These are phyloP conservation scores for Metarhizium guizhouense DNA, from an alignment of 2,329 filamentous ascomycete species.

Conservation along the genomic window DNA sequence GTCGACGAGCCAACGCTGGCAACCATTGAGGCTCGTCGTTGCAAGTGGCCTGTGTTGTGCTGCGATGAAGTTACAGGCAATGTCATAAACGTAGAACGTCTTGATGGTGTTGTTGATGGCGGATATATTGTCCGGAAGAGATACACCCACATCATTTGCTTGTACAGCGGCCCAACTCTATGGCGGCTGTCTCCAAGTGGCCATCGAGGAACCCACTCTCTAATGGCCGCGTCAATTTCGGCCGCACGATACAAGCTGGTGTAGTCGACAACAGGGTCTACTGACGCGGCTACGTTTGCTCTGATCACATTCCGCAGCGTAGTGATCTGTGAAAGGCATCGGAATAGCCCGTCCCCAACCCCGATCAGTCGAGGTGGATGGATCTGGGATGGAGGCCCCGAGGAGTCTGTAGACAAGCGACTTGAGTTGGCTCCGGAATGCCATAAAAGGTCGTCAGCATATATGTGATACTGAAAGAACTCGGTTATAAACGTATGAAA, in stretches of 20 bases:
- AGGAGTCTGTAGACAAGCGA: constrained; percentile 33
- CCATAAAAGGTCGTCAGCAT: constrained; percentile 52
- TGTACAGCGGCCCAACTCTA: constrained; percentile 49
- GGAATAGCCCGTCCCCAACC: constrained; percentile 73
- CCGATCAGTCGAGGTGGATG: constrained; percentile 58
- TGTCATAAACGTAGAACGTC: constrained; percentile 22
- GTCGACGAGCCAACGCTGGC: constrained; percentile 14
- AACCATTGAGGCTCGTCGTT: constrained; percentile 27
- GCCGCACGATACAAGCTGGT: constrained; percentile 62
- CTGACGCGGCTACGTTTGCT: constrained; percentile 48
- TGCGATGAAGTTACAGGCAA: constrained; percentile 13
- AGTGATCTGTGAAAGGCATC: constrained; percentile 70
- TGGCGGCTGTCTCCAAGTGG: constrained; percentile 47
- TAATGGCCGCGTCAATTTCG: constrained; percentile 66
- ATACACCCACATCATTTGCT: constrained; percentile 59
- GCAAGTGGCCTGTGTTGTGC: constrained; percentile 10
- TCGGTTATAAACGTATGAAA: constrained; percentile 59
- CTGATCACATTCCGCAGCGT: constrained; percentile 68
- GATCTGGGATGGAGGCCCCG: constrained; percentile 31
- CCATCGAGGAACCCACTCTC: constrained; percentile 62
- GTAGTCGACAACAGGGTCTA: constrained; percentile 66
- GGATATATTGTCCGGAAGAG: constrained; percentile 53
- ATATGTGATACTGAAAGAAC: constrained; percentile 79
- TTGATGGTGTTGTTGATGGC: constrained; percentile 26
- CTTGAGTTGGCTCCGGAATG: constrained; percentile 29